Evolutionary conservation across 306 rosid genomes (phyloP).

Genomic region (Inga laurina): DNA sequence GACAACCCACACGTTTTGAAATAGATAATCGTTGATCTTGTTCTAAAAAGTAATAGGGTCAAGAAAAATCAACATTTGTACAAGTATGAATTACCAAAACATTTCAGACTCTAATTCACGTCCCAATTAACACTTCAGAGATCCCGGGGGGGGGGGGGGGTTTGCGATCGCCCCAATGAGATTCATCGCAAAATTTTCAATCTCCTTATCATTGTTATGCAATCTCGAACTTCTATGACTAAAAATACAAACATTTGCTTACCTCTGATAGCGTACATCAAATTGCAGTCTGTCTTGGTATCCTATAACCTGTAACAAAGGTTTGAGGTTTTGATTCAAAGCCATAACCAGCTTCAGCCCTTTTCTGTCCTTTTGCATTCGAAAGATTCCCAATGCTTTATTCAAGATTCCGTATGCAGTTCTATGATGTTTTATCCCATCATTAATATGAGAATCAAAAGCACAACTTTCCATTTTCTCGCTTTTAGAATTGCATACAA

Average conservation of each 20-base stretch:
- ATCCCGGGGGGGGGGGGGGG: not conserved
- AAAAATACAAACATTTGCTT: constrained; percentile 47
- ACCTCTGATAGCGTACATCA: constrained; percentile 31
- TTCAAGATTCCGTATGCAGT: constrained; percentile 73
- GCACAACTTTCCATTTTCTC: constrained; percentile 72
- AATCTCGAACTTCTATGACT: constrained; percentile 41
- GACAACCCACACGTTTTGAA: not conserved
- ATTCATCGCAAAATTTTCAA: constrained; percentile 48
- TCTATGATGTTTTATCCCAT: constrained; percentile 42
- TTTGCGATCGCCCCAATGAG: constrained; percentile 34
- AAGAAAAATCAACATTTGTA: constrained; percentile 44
- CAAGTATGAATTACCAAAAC: constrained; percentile 55
- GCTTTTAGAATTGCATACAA: constrained; percentile 72
- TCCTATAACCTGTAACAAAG: constrained; percentile 43
- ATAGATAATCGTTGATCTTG: not conserved
- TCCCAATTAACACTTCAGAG: constrained; percentile 44
- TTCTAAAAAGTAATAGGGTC: constrained; percentile 42
- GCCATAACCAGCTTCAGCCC: constrained; percentile 50
- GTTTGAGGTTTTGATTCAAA: constrained; percentile 37
- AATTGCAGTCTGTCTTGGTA: constrained; percentile 43
- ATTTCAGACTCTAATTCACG: constrained; percentile 44
- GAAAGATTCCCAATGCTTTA: constrained; percentile 64
- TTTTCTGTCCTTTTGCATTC: constrained; percentile 34
- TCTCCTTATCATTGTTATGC: constrained; percentile 43
- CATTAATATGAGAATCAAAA: constrained; percentile 55